Evolutionary conservation across 2,329 filamentous ascomycete species (phyloP).

Genomic region (Trichoderma sp.): DNA sequence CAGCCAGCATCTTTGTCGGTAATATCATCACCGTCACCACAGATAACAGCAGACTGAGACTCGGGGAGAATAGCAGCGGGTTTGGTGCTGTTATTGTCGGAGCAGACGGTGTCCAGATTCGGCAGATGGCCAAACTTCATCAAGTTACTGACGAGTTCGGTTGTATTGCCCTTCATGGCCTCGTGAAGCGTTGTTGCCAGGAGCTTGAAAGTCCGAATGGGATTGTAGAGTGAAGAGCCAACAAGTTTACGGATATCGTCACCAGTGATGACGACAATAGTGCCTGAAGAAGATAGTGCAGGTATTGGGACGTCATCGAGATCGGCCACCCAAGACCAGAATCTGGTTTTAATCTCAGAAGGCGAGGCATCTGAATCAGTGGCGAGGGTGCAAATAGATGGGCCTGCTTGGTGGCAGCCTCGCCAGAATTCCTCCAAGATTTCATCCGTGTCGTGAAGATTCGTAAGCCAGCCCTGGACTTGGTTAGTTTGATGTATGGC

Average conservation of each 20-base stretch:
- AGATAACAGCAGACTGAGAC: not conserved
- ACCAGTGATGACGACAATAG: not conserved
- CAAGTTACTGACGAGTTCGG: not conserved
- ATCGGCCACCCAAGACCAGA: not conserved
- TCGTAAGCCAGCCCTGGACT: slow-evolving; percentile 8
- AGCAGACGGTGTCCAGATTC: not conserved
- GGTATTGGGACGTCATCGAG: not conserved
- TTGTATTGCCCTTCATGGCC: slow-evolving; percentile 3
- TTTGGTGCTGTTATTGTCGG: not conserved
- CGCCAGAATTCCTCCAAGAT: not conserved
- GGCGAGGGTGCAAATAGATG: not conserved
- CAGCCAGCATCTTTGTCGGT: not conserved
- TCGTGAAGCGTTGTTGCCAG: not conserved
- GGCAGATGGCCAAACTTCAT: not conserved
- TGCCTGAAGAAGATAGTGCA: not conserved
- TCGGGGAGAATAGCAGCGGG: not conserved
- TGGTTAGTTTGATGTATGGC: not conserved
- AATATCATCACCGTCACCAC: not conserved
- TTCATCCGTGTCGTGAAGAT: not conserved
- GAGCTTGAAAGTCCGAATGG: not conserved
- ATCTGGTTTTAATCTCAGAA: not conserved
- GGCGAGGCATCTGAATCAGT: not conserved
- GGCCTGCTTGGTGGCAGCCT: slow-evolving; percentile 1
- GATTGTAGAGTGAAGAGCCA: not conserved
- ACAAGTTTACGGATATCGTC: not conserved